A percentile compares a stretch with the other conserved stretches of the same genome.
phyloP scores from a whole-genome alignment of 202 grass and related monocot species.

The Dendrocalamus latiflorus region DNA sequence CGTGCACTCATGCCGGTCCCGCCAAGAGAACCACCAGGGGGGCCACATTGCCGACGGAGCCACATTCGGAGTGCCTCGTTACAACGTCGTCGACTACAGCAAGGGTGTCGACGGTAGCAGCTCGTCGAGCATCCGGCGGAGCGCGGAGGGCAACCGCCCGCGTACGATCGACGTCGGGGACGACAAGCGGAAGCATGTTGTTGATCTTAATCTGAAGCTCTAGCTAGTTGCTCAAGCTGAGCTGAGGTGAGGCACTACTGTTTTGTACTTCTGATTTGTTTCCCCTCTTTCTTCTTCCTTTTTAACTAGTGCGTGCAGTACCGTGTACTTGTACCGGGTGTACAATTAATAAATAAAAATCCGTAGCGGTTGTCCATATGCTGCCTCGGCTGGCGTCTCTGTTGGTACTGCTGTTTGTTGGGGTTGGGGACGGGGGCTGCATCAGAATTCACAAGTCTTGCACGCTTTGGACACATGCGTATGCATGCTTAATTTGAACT shows the following conservation, averaged over 20 bases:
- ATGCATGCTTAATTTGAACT: background rate
- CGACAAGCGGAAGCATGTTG: slow-evolving; percentile 10
- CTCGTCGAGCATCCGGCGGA: background rate
- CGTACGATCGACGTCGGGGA: background rate
- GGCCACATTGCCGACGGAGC: background rate
- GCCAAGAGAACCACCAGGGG: background rate
- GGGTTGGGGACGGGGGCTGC: background rate
- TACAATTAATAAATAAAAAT: slow-evolving; percentile 7
- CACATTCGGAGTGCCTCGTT: background rate
- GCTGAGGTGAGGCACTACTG: no score
- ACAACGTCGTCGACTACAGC: background rate
- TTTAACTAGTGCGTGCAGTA: background rate
- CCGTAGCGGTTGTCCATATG: background rate
- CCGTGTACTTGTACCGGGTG: background rate
- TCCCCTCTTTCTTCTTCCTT: no score
- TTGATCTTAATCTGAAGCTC: slow-evolving; percentile 41
- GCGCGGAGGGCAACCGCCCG: background rate
- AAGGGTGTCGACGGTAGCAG: background rate
- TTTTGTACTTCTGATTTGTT: background rate
- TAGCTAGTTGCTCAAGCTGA: background rate
- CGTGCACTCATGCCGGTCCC: background rate
- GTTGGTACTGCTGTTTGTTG: background rate
- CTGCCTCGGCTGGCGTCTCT: background rate
- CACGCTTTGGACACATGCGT: background rate
- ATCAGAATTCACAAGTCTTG: background rate